A percentile compares a stretch with the other conserved stretches of the same genome.
Evolutionary conservation across 176 grass and related monocot genomes (phyloP).

Genomic region (Puya raimondii): DNA sequence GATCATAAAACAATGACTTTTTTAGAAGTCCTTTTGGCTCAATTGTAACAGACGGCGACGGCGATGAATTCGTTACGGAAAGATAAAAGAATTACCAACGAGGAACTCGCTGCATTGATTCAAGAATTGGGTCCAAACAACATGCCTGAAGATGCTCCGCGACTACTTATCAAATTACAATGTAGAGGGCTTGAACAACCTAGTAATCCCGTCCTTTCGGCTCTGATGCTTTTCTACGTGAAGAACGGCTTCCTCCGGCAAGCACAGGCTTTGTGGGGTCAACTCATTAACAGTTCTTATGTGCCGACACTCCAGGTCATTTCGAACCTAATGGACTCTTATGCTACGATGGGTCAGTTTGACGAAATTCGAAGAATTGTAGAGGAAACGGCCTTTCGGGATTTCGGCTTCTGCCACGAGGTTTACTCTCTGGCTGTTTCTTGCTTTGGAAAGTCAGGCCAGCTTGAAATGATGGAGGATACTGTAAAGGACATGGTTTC

Average conservation of each 20-base stretch:
- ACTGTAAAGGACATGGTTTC: conserved; percentile 34
- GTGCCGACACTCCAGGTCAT: conserved; percentile 24
- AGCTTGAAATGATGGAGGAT: conserved; percentile 23
- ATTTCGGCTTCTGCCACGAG: conserved; percentile 14
- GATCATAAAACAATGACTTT: neutral
- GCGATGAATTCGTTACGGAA: neutral
- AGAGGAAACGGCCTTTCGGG: conserved; percentile 33
- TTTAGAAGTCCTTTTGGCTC: neutral
- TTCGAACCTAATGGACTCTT: conserved; percentile 44
- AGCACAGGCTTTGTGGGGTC: conserved; percentile 54
- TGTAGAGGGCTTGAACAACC: neutral
- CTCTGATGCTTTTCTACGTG: conserved; percentile 53
- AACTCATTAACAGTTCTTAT: conserved; percentile 70
- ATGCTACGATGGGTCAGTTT: conserved; percentile 36
- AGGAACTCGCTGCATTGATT: neutral
- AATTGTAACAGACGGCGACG: neutral
- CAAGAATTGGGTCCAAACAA: neutral
- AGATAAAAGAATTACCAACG: neutral
- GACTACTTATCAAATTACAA: neutral
- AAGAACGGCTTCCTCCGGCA: conserved; percentile 46
- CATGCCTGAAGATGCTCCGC: neutral
- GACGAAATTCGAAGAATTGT: conserved; percentile 43
- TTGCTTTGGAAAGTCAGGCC: conserved; percentile 56
- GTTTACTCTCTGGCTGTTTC: conserved; percentile 54
- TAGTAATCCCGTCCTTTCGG: neutral